phyloP scores from a whole-genome alignment of 2,329 filamentous ascomycete species.

The Cladosporium sp. region DNA sequence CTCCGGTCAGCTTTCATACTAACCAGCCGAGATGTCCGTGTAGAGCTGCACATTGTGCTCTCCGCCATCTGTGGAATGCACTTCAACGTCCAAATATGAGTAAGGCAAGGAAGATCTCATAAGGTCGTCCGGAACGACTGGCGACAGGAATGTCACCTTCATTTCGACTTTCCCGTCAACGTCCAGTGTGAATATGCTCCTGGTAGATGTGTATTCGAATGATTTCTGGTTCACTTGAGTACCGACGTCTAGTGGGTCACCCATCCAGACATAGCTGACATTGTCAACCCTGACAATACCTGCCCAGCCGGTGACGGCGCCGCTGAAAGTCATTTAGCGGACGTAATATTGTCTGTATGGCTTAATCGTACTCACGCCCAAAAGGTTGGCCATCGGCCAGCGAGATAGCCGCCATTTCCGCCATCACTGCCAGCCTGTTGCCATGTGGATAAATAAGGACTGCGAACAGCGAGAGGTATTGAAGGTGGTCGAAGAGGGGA shows the following conservation, averaged over 20 bases:
- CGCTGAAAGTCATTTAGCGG: constrained; percentile 22
- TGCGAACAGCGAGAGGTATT: constrained; percentile 69
- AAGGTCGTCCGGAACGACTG: constrained; percentile 63
- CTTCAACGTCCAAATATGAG: constrained; percentile 64
- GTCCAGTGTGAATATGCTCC: constrained; percentile 64
- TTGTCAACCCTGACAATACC: constrained; percentile 68
- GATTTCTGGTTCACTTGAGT: constrained; percentile 56
- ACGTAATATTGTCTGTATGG: not conserved
- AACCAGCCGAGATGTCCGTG: constrained; percentile 60
- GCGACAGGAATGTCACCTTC: constrained; percentile 66
- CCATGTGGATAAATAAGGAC: constrained; percentile 70
- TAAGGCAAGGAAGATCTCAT: constrained; percentile 65
- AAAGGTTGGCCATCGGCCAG: constrained; percentile 64
- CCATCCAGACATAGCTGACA: constrained; percentile 62
- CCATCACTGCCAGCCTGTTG: constrained; percentile 56
- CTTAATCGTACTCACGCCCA: constrained; percentile 36
- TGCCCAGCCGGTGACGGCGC: constrained; percentile 59
- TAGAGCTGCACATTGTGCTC: constrained; percentile 66
- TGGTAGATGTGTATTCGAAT: constrained; percentile 67
- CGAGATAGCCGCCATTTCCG: constrained; percentile 61
- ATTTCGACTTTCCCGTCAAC: constrained; percentile 58
- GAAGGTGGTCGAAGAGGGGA: constrained; percentile 62
- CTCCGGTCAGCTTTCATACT: constrained; percentile 22
- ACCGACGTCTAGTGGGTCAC: constrained; percentile 42
- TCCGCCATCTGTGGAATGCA: constrained; percentile 58